phyloP scores from a whole-genome alignment of 495 filamentous ascomycete genomes.

The Penicillium coffeae region DNA sequence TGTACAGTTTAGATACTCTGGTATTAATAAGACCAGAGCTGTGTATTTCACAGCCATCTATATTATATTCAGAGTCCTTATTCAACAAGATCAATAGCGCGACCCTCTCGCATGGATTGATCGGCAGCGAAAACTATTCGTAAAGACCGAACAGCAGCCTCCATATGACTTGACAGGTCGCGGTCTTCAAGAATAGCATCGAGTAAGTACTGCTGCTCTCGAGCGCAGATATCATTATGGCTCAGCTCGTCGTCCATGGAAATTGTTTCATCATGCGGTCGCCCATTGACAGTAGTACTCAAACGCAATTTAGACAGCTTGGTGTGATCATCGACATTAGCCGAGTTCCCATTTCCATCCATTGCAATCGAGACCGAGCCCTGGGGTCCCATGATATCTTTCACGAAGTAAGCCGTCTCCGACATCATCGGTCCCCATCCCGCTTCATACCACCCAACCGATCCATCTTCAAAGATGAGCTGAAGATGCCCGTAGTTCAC shows the following conservation, averaged over 20 bases:
- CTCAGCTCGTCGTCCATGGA: conserved; percentile 11
- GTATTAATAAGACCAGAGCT: no score
- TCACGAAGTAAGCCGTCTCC: conserved; percentile 16
- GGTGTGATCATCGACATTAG: conserved; percentile 12
- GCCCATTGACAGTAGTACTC: conserved; percentile 6
- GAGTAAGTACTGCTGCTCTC: conserved; percentile 13
- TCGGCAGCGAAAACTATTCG: conserved; percentile 12
- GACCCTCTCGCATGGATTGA: conserved; percentile 11
- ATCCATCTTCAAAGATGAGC: conserved; percentile 13
- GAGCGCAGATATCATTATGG: conserved; percentile 14
- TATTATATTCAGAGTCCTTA: neutral
- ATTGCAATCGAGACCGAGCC: conserved; percentile 15
- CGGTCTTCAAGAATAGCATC: conserved; percentile 10
- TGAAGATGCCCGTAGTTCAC: conserved; percentile 17
- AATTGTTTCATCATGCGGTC: conserved; percentile 6
- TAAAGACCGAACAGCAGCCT: conserved; percentile 11
- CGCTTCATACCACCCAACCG: conserved; percentile 13
- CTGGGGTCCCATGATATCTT: conserved; percentile 10
- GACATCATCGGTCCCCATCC: conserved; percentile 18
- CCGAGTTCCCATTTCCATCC: conserved; percentile 4
- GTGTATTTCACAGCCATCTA: no score
- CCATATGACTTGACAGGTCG: conserved; percentile 9
- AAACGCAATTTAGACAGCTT: conserved; percentile 9
- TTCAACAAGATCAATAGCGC: conserved; percentile 10
- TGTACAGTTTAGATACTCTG: no score